Evolutionary conservation across 225 moss, liverwort and hornwort genomes (phyloP), one percentile per base, ranked within the genome.

Genomic region (Thuidium tamariscinum): DNA sequence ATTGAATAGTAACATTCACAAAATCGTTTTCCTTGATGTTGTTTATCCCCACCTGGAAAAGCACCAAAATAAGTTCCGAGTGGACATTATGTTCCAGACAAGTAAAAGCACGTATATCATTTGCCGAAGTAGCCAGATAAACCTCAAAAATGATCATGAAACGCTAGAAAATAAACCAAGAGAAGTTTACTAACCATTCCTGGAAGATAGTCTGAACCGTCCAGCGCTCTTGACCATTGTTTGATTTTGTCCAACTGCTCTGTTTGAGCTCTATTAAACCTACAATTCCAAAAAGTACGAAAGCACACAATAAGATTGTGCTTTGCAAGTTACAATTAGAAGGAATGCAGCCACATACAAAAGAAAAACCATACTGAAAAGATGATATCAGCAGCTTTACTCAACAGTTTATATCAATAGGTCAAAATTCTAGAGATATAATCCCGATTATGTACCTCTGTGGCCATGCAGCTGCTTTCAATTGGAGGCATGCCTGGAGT

Each of bases 1-100:
- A 97, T 77, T 98, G 98, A 56, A 98, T 98, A 29, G 94, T 96
- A 65, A 95, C 95, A 89, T 98, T 97, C 46, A 98, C 97, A 79
- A 98, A 98, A 88, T 98, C 98, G 41, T 95, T 98, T 86, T 96
- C 94, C 86, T 98, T 98, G 80, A 98, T 98, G 86, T 98, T 98
- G 84, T 98, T 98, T 72, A 98, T 93, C 61, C 94, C 94, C 72
- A 94, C 94, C 94, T 94, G 71, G 36, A 37, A 84, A 84, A 70
- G 74, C 79, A 82, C 55, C 42, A 87, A 72, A 74, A 72, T 30
- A 30, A 83, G 66, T 83, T 81, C 83, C 41, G 65, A 83, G 37
- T 14, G 57, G 42, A 65, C 20, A 79, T 30, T n/a, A n/a, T 1
- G 52, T 30, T 75, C 41, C 42, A 85, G 48, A 56, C 34, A 62